Conservation (phyloP, 129 eudicot species). For the Artemisia argyi region DNA sequence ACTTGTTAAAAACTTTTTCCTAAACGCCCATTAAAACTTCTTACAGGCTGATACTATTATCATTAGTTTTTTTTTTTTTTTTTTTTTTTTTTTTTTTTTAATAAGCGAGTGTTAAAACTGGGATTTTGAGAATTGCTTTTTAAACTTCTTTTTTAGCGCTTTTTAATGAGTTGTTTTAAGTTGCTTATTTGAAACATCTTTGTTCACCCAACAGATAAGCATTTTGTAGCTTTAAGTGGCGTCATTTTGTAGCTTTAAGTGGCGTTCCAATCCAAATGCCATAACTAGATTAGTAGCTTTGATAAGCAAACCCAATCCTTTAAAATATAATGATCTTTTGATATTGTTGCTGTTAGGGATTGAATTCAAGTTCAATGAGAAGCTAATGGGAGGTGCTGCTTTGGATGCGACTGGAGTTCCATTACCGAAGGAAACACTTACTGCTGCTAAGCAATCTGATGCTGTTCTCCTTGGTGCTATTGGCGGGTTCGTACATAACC, state of each 20-base stretch:
- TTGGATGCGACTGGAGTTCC: conserved; percentile 92
- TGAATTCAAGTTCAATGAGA: conserved; percentile 77
- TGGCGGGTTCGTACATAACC: conserved; percentile 64
- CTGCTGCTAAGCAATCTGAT: conserved; percentile 75
- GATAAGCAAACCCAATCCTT: neutral
- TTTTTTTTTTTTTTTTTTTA: too few species aligned
- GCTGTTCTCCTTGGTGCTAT: conserved; percentile 97
- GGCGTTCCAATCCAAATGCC: neutral
- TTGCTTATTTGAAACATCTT: too few species aligned
- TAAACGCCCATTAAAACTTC: too few species aligned
- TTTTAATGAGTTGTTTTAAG: too few species aligned
- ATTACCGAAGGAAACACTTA: conserved; percentile 89
- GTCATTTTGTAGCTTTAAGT: neutral
- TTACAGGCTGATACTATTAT: too few species aligned
- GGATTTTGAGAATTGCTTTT: too few species aligned
- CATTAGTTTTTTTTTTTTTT: too few species aligned
- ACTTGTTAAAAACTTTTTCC: too few species aligned
- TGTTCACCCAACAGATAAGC: too few species aligned
- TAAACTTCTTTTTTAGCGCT: too few species aligned
- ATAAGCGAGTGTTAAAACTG: too few species aligned
- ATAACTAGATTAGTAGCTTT: too few species aligned
- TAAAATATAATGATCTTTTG: neutral
- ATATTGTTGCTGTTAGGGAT: conserved; percentile 43
- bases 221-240: neutral
- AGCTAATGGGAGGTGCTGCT: conserved; percentile 93